These are phyloP conservation scores for Auricularia sp. DNA, from an alignment of 768 basidiomycete genomes.

Conservation along the genomic window DNA sequence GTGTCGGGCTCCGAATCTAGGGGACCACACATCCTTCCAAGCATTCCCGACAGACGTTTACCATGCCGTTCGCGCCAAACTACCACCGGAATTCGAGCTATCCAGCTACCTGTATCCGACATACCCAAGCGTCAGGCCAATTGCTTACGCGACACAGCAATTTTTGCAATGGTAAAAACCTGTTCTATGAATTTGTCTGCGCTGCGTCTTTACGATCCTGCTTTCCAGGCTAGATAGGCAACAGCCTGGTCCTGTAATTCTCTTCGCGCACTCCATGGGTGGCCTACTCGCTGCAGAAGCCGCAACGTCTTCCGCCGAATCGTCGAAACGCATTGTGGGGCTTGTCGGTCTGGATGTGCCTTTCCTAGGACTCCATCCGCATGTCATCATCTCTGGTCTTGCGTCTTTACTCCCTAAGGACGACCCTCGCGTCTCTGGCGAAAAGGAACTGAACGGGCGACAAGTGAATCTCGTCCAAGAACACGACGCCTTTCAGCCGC, in stretches of 20 bases:
- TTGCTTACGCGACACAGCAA: conserved; percentile 39
- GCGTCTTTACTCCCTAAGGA: conserved; percentile 38
- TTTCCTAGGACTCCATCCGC: conserved; percentile 53
- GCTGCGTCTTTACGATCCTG: not conserved
- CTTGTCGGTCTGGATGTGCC: conserved; percentile 52
- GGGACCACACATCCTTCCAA: conserved; percentile 51
- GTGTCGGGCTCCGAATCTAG: conserved; percentile 19
- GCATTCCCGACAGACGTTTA: conserved; percentile 50
- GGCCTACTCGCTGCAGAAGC: conserved; percentile 51
- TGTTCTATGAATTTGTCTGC: not conserved
- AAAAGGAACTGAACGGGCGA: not conserved
- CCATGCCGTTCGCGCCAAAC: conserved; percentile 23
- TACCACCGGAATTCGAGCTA: conserved; percentile 27
- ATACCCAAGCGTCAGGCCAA: conserved; percentile 47
- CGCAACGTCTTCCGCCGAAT: conserved; percentile 19
- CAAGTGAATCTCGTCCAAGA: not conserved
- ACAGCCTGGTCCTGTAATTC: conserved; percentile 45
- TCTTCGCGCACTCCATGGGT: conserved; percentile 53
- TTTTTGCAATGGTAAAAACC: conserved; percentile 43
- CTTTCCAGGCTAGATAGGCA: conserved; percentile 41
- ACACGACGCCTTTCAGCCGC: not conserved
- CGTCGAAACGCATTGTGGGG: conserved; percentile 33
- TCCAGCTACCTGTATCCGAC: conserved; percentile 48
- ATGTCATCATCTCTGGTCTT: conserved; percentile 47
- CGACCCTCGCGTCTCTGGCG: conserved; percentile 8